A percentile compares a stretch with the other conserved stretches of the same genome.
These are phyloP conservation scores for Ceratocystis colombiana DNA, from an alignment of 2,329 filamentous ascomycete species.

Conservation along the genomic window DNA sequence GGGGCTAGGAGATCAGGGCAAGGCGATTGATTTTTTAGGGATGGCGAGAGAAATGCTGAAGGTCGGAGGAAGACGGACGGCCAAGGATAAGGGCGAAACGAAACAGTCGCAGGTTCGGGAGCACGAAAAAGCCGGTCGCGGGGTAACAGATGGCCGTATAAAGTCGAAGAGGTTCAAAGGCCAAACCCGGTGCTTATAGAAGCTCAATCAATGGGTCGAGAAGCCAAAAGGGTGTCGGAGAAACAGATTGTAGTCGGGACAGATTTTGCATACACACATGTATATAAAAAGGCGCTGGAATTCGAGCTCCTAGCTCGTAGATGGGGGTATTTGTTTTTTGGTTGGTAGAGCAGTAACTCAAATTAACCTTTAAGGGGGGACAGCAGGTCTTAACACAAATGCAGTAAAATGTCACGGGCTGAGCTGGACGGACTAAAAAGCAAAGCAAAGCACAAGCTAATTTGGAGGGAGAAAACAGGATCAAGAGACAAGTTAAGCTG, in stretches of 20 bases:
- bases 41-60: neutral
- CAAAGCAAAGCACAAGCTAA: conserved; percentile 10
- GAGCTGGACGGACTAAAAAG: neutral
- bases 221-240: neutral
- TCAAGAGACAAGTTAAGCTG: neutral
- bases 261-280: neutral
- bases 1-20: neutral
- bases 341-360: conserved; percentile 9
- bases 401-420: conserved; percentile 9
- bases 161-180: neutral
- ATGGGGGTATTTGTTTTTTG: neutral
- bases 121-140: neutral
- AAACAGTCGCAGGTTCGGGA: neutral
- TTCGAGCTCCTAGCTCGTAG: neutral
- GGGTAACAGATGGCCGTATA: neutral
- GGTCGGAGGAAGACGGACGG: neutral
- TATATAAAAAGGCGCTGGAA: neutral
- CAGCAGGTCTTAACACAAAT: neutral
- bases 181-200: neutral
- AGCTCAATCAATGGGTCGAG: neutral
- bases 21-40: neutral
- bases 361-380: conserved; percentile 11
- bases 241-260: conserved; percentile 1
- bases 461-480: neutral
- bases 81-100: neutral